Percentiles rank a stretch among this genome's conserved stretches.
These are phyloP conservation scores for Cordyceps farinosa DNA, from an alignment of 2,329 filamentous ascomycete species.

Conservation along the genomic window DNA sequence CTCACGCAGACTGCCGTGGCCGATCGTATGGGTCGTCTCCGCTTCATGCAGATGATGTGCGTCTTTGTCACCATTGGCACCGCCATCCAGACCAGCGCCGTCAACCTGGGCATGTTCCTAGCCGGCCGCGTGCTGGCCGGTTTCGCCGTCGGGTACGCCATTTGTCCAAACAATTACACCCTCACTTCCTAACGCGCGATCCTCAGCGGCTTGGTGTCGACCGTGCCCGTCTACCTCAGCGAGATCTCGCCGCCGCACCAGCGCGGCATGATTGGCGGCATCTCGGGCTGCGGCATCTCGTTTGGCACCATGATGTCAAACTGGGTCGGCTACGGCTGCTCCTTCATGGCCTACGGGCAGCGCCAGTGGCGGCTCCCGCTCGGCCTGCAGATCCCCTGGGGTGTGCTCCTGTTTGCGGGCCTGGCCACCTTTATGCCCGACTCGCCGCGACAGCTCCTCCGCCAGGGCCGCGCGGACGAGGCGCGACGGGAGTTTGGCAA, in stretches of 20 bases:
- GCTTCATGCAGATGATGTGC: slow-evolving; percentile 53
- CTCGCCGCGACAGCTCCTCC: slow-evolving; percentile 40
- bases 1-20: slow-evolving; percentile 50
- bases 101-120: slow-evolving; percentile 54
- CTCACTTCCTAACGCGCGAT: neutral
- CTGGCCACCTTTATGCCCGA: slow-evolving; percentile 17
- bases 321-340: slow-evolving; percentile 55
- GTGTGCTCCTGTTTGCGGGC: slow-evolving; percentile 51
- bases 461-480: slow-evolving; percentile 44
- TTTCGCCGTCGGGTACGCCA: slow-evolving; percentile 16
- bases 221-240: slow-evolving; percentile 52
- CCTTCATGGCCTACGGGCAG: slow-evolving; percentile 47
- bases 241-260: slow-evolving; percentile 48
- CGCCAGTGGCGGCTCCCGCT: slow-evolving; percentile 54
- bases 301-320: slow-evolving; percentile 55
- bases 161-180: too few species aligned
- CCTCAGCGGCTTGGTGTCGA: slow-evolving; percentile 44
- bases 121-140: slow-evolving; percentile 47
- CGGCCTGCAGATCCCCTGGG: slow-evolving; percentile 54
- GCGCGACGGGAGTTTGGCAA: slow-evolving; percentile 45
- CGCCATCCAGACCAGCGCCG: slow-evolving; percentile 49
- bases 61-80: slow-evolving; percentile 52
- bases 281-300: slow-evolving; percentile 51
- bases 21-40: slow-evolving; percentile 50
- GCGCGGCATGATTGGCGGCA: slow-evolving; percentile 51